Percentiles rank a stretch among this genome's conserved stretches.
Conservation (phyloP, 2,329 filamentous ascomycete species). For the Alternaria sp. region DNA sequence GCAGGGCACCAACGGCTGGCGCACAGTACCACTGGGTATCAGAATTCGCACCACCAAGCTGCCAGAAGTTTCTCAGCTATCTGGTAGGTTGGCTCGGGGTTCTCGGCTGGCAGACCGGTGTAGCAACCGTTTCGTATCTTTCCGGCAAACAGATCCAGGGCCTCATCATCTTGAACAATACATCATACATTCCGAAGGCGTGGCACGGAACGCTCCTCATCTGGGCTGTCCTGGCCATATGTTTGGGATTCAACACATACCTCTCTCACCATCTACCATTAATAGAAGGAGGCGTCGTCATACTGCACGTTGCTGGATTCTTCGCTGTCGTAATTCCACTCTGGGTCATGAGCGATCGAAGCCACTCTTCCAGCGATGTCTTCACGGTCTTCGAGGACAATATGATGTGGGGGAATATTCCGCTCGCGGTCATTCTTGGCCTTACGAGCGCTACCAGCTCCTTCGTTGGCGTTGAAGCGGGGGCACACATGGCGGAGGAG, state of each 20-base stretch:
- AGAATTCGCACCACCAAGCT: conserved; percentile 47
- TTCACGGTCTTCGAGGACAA: conserved; percentile 56
- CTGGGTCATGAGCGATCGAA: conserved; percentile 38
- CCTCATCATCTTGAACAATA: conserved; percentile 45
- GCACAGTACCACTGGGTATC: conserved; percentile 42
- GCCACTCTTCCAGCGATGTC: conserved; percentile 44
- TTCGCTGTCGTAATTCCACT: conserved; percentile 54
- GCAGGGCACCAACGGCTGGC: conserved; percentile 39
- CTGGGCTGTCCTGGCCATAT: conserved; percentile 47
- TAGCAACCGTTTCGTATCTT: conserved; percentile 52
- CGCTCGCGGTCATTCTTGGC: conserved; percentile 21
- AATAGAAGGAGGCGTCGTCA: conserved; percentile 27
- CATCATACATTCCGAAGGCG: conserved; percentile 44
- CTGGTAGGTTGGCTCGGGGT: conserved; percentile 53
- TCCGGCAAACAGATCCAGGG: conserved; percentile 52
- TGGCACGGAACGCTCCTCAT: conserved; percentile 58
- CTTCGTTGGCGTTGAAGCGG: conserved; percentile 43
- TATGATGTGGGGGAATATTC: conserved; percentile 13
- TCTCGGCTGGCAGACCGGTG: conserved; percentile 55
- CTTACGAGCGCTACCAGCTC: conserved; percentile 51
- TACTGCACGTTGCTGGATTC: conserved; percentile 58
- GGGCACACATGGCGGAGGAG: conserved; percentile 45
- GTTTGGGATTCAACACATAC: conserved; percentile 50
- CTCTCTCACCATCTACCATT: conserved; percentile 46
- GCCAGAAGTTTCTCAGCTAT: conserved; percentile 51